phyloP scores from a whole-genome alignment of 148 eudicot species.

The Rhododendron griersonianum region DNA sequence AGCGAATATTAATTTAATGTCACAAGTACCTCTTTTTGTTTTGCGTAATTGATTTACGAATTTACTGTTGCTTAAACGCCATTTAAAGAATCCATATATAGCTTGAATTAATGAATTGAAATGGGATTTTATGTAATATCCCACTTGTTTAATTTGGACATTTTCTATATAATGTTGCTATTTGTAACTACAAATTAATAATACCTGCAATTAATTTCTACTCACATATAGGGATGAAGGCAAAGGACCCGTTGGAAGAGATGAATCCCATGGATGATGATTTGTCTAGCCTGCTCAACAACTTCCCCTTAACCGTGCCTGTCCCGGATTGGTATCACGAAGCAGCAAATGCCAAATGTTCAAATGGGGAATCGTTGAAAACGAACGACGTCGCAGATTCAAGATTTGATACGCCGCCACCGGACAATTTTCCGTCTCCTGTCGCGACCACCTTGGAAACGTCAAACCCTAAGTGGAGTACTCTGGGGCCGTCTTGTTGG shows the following conservation, averaged over 20 bases:
- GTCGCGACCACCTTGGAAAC: conserved; percentile 15
- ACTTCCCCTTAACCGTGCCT: conserved; percentile 48
- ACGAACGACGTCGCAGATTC: conserved; percentile 17
- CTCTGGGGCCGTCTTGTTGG: conserved; percentile 42
- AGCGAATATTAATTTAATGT: not conserved
- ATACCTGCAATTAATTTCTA: not conserved
- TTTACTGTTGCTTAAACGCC: not conserved
- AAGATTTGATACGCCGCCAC: conserved; percentile 17
- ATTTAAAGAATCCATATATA: not conserved
- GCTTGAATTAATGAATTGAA: not conserved
- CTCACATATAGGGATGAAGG: conserved; percentile 7
- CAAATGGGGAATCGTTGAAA: conserved; percentile 29
- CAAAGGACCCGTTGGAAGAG: conserved; percentile 26
- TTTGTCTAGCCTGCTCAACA: conserved; percentile 58
- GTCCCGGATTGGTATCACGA: conserved; percentile 43
- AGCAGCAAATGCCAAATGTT: conserved; percentile 29
- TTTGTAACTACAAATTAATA: not conserved
- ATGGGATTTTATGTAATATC: not conserved
- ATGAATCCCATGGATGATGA: conserved; percentile 44
- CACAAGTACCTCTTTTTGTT: not conserved
- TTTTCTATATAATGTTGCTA: not conserved
- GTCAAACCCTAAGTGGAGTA: conserved; percentile 25
- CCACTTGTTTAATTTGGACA: not conserved
- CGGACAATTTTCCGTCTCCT: conserved; percentile 16
- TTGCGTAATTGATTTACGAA: not conserved